These are phyloP conservation scores for Diaporthe caulivora DNA, from an alignment of 2,329 filamentous ascomycete species.

Conservation along the genomic window DNA sequence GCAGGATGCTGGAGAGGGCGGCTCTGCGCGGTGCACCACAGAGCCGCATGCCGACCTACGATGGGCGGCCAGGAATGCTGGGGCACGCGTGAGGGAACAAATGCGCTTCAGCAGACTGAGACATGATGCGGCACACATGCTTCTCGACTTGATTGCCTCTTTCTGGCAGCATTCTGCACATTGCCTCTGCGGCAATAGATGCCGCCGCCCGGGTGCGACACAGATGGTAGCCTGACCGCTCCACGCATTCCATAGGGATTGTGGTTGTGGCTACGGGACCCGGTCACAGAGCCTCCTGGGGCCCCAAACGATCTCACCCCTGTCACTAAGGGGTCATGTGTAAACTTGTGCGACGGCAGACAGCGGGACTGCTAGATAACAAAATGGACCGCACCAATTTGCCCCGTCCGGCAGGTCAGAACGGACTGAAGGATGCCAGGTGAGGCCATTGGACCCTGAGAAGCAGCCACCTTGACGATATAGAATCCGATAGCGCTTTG, in stretches of 20 bases:
- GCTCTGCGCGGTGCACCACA: background rate
- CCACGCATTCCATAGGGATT: slow-evolving; percentile 3
- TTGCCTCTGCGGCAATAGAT: background rate
- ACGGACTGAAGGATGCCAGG: background rate
- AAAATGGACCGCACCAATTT: background rate
- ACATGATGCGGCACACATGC: background rate
- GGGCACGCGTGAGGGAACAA: background rate
- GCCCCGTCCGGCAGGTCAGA: background rate
- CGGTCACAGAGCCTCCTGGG: slow-evolving; percentile 20
- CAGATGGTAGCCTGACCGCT: slow-evolving; percentile 26
- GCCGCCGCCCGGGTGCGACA: background rate
- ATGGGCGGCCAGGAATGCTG: slow-evolving; percentile 19
- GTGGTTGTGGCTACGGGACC: slow-evolving; percentile 4
- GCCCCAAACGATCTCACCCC: background rate
- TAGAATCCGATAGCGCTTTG: background rate
- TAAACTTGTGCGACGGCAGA: background rate
- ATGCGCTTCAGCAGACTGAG: slow-evolving; percentile 15
- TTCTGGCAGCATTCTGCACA: background rate
- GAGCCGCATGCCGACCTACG: slow-evolving; percentile 1
- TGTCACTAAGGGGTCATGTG: slow-evolving; percentile 18
- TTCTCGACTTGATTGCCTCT: slow-evolving; percentile 21
- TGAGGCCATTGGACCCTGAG: background rate
- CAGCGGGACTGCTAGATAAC: background rate
- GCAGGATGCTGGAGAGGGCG: background rate
- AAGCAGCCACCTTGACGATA: slow-evolving; percentile 6